A percentile compares a stretch with the other conserved stretches of the same genome.
These are phyloP conservation scores for Talaromyces ruber DNA, from an alignment of 495 filamentous ascomycete species.

Conservation along the genomic window DNA sequence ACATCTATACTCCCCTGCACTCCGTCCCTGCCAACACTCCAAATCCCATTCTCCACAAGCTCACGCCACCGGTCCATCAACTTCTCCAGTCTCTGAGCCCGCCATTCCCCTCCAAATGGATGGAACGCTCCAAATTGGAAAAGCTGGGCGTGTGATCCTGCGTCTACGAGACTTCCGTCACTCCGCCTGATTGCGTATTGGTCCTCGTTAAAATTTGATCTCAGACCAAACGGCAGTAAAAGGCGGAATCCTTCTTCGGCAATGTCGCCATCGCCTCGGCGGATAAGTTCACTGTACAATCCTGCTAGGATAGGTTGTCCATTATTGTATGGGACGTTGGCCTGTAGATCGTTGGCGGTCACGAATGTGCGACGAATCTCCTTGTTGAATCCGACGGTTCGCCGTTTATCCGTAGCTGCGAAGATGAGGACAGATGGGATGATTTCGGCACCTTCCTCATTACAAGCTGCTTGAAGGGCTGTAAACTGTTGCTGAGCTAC, in stretches of 20 bases:
- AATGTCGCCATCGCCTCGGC: background rate
- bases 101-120: conserved; percentile 25
- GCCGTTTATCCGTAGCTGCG: conserved; percentile 8
- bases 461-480: conserved; percentile 3
- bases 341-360: background rate
- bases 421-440: conserved; percentile 18
- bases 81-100: conserved; percentile 25
- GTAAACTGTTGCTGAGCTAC: conserved; percentile 16
- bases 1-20: conserved; percentile 30
- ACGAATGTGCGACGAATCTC: conserved; percentile 2
- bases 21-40: conserved; percentile 30
- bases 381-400: conserved; percentile 12
- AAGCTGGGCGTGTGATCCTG: conserved; percentile 15
- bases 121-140: conserved; percentile 30
- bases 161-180: conserved; percentile 18
- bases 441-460: conserved; percentile 7
- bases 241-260: conserved; percentile 17
- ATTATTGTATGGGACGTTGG: conserved; percentile 8
- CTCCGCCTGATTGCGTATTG: conserved; percentile 19
- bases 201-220: background rate
- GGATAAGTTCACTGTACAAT: conserved; percentile 12
- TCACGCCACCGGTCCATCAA: conserved; percentile 31
- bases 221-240: conserved; percentile 13
- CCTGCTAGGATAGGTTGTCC: conserved; percentile 12
- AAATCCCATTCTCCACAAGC: conserved; percentile 28